These are phyloP conservation scores for Stylosanthes scabra DNA, from an alignment of 331 rosid species.

Conservation along the genomic window DNA sequence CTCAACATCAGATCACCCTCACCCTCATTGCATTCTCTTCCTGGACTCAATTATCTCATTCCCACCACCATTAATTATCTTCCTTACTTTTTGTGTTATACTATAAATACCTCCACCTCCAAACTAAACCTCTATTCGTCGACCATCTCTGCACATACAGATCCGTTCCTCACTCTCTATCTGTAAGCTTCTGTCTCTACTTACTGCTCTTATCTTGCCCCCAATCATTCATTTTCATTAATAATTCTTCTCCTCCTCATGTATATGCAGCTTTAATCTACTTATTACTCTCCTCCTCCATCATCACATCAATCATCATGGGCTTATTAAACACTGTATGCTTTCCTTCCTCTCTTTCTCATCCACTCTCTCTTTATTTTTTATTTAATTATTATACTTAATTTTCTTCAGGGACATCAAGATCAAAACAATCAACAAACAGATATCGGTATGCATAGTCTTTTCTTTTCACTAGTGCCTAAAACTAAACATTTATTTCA, in stretches of 20 bases:
- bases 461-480: slow-evolving; percentile 17
- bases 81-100: neutral
- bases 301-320: slow-evolving; percentile 38
- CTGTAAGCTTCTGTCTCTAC: neutral
- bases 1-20: too few relatives aligned
- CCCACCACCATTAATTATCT: neutral
- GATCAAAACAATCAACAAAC: slow-evolving; percentile 48
- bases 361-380: neutral
- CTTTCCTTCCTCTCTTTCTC: slow-evolving; percentile 12
- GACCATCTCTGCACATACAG: neutral
- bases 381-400: too few relatives aligned
- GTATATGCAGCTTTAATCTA: slow-evolving; percentile 33
- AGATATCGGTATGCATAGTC: slow-evolving; percentile 51
- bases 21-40: too few relatives aligned
- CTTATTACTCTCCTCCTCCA: slow-evolving; percentile 7
- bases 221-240: neutral
- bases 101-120: neutral
- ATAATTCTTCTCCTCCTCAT: too few relatives aligned
- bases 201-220: neutral
- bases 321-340: slow-evolving; percentile 41
- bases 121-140: neutral
- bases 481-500: neutral
- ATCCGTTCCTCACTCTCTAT: too few relatives aligned
- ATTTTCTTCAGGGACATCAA: slow-evolving; percentile 43
- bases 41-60: neutral